These are phyloP conservation scores for Aspergillaceae sp. DNA, from an alignment of 2,329 filamentous ascomycete genomes.

Conservation along the genomic window DNA sequence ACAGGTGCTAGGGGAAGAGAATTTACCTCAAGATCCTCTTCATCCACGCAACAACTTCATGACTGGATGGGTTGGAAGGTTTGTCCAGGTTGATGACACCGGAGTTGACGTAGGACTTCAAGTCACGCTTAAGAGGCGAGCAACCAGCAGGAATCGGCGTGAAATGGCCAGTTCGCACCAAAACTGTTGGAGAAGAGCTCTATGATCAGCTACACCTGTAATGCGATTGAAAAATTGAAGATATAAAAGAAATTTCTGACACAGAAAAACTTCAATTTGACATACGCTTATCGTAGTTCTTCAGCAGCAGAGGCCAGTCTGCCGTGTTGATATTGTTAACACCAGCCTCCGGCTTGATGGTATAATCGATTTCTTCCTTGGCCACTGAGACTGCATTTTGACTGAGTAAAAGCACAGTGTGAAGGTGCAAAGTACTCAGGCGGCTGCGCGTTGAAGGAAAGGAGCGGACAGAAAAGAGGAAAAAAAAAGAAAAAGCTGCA, in stretches of 20 bases:
- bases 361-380: constrained; percentile 61
- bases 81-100: constrained; percentile 98
- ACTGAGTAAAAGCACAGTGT: constrained; percentile 5
- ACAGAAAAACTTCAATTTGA: constrained; percentile 13
- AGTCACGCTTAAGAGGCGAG: constrained; percentile 81
- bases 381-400: constrained; percentile 40
- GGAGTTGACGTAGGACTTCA: constrained; percentile 94
- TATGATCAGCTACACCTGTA: constrained; percentile 1
- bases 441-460: constrained; percentile 12
- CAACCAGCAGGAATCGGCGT: constrained; percentile 92
- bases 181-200: constrained; percentile 47
- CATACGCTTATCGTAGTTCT: constrained; percentile 90
- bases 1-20: constrained; percentile 8
- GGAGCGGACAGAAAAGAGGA: constrained; percentile 7
- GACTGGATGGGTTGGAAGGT: constrained; percentile 92
- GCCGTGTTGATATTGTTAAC: constrained; percentile 74
- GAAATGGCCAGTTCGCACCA: constrained; percentile 90
- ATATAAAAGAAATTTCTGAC: not conserved
- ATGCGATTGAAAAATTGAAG: constrained; percentile 1
- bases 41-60: constrained; percentile 98
- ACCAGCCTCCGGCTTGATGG: constrained; percentile 84
- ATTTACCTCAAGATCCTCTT: constrained; percentile 85
- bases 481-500: constrained; percentile 12
- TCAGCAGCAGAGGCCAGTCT: constrained; percentile 85
- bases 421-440: constrained; percentile 9